Evolutionary conservation across 2,329 filamentous ascomycete species (phyloP).

Genomic region (Alternaria sp.): DNA sequence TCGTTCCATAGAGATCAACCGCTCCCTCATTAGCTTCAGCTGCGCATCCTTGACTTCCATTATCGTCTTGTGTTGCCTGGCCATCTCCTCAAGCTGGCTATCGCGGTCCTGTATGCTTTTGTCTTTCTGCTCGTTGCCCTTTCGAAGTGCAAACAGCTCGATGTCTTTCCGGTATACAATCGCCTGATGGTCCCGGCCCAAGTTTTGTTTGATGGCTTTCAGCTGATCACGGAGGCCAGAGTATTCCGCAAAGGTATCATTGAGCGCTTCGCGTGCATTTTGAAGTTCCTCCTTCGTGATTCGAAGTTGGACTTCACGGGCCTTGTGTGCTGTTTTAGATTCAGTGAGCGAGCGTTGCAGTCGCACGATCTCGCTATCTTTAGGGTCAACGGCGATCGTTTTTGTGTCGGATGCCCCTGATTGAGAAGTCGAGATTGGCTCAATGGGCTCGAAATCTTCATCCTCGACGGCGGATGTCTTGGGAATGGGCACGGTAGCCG

Average conservation of each 20-base stretch:
- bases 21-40: constrained; percentile 36
- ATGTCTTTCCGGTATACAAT: constrained; percentile 46
- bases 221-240: constrained; percentile 38
- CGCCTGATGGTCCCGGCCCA: constrained; percentile 42
- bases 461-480: constrained; percentile 12
- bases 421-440: background rate
- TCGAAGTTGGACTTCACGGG: constrained; percentile 34
- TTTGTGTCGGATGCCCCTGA: constrained; percentile 12
- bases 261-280: constrained; percentile 37
- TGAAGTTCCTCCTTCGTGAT: constrained; percentile 33
- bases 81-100: constrained; percentile 31
- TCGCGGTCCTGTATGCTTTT: constrained; percentile 40
- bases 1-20: constrained; percentile 34
- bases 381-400: constrained; percentile 16
- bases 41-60: constrained; percentile 42
- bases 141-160: constrained; percentile 45
- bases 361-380: constrained; percentile 38
- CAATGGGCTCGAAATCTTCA: constrained; percentile 3
- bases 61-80: constrained; percentile 32
- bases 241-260: constrained; percentile 39
- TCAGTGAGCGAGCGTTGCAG: constrained; percentile 35
- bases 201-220: constrained; percentile 37
- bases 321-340: constrained; percentile 33
- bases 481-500: constrained; percentile 12
- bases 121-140: constrained; percentile 45